These are phyloP conservation scores for Jamesozyma rosinii DNA, from an alignment of 805 yeast species.

Conservation along the genomic window DNA sequence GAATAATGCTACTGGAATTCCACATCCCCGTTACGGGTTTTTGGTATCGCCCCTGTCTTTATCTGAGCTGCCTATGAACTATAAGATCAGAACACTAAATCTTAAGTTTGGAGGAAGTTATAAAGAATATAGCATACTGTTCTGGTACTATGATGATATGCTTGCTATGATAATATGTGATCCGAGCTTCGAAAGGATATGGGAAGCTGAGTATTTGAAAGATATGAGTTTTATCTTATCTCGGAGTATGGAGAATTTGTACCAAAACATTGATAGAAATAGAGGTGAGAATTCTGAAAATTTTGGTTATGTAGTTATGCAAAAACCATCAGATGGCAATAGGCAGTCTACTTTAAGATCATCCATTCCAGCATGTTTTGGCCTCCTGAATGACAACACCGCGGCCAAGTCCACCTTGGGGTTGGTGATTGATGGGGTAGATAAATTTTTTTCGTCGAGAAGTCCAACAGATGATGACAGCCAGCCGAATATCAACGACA, in stretches of 20 bases:
- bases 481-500: not conserved
- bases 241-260: conserved; percentile 17
- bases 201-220: conserved; percentile 24
- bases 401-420: conserved; percentile 12
- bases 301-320: conserved; percentile 19
- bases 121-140: conserved; percentile 16
- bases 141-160: conserved; percentile 27
- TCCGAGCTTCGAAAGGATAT: conserved; percentile 18
- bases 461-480: not conserved
- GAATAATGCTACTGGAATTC: not conserved
- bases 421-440: conserved; percentile 23
- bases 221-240: conserved; percentile 19
- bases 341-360: conserved; percentile 8
- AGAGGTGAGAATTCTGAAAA: conserved; percentile 4
- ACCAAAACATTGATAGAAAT: conserved; percentile 5
- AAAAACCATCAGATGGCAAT: conserved; percentile 4
- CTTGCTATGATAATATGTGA: conserved; percentile 22
- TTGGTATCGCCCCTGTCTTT: conserved; percentile 25
- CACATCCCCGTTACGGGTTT: conserved; percentile 19
- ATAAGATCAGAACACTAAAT: conserved; percentile 16
- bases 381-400: not conserved
- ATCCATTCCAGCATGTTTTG: conserved; percentile 21
- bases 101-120: conserved; percentile 11
- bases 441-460: conserved; percentile 9
- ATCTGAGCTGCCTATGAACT: conserved; percentile 17